A percentile compares a stretch with the other conserved stretches of the same genome.
phyloP scores from a whole-genome alignment of 306 rosid species.

The Rosa multiflora region DNA sequence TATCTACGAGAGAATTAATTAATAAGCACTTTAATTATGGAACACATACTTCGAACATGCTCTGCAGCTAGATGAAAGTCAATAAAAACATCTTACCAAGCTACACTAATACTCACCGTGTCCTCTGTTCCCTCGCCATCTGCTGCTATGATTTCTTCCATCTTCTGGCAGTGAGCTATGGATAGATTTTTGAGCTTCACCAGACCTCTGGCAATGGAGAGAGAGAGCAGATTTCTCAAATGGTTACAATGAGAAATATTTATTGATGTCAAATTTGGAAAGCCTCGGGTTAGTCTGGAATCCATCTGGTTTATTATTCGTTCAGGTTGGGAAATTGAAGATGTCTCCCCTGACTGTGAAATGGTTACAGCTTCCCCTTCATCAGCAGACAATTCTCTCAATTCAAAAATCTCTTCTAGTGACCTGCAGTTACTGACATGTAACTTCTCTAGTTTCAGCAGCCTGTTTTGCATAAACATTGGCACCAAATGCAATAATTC shows the following conservation, averaged over 20 bases:
- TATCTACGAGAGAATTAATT: no score
- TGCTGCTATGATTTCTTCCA: not conserved
- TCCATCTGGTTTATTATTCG: not conserved
- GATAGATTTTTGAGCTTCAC: not conserved
- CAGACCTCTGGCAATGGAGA: not conserved
- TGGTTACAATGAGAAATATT: not conserved
- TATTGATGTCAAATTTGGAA: not conserved
- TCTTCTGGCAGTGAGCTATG: not conserved
- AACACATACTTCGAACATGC: no score
- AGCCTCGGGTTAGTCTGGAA: not conserved
- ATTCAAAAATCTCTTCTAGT: not conserved
- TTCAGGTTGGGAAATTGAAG: slow-evolving; percentile 7
- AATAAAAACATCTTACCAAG: no score
- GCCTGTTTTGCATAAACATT: not conserved
- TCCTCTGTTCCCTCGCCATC: no score
- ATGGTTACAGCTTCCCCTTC: not conserved
- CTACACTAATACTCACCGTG: no score
- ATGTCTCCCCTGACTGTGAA: not conserved
- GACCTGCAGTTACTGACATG: not conserved
- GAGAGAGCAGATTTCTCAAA: not conserved
- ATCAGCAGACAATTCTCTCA: not conserved
- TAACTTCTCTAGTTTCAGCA: not conserved
- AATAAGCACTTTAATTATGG: no score
- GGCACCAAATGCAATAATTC: not conserved
- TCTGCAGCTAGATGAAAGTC: no score